These are phyloP conservation scores for Fusarium sambucinum DNA, from an alignment of 2,329 filamentous ascomycete species.

Conservation along the genomic window DNA sequence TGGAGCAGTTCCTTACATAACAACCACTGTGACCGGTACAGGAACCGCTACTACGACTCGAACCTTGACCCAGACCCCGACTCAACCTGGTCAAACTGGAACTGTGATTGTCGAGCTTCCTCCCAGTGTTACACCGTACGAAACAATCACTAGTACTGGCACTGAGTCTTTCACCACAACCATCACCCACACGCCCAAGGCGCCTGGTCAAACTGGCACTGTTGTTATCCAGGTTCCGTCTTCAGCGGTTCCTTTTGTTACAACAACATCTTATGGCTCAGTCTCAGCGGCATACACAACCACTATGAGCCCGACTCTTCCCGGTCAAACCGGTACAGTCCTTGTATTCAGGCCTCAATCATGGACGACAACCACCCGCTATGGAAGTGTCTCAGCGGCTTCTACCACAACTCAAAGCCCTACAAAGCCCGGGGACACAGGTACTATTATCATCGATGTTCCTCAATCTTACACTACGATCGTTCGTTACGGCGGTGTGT, in stretches of 20 bases:
- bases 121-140: neutral
- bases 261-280: neutral
- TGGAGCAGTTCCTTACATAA: neutral
- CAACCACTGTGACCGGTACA: neutral
- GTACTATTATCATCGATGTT: neutral
- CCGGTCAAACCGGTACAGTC: neutral
- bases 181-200: neutral
- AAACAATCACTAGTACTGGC: neutral
- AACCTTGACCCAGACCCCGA: neutral
- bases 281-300: neutral
- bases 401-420: neutral
- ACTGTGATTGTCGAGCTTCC: neutral
- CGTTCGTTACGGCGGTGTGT: neutral
- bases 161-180: neutral
- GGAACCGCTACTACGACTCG: neutral
- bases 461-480: neutral
- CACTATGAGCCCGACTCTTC: neutral
- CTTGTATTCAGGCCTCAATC: neutral
- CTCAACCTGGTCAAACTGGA: neutral
- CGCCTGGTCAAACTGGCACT: slow-evolving; percentile 1
- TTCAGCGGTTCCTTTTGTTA: neutral
- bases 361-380: slow-evolving; percentile 7
- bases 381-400: neutral
- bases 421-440: neutral
- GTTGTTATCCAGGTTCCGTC: neutral